Evolutionary conservation across 164 flowering plant species (phyloP).

Genomic region (Tetrastigma voinierianum): DNA sequence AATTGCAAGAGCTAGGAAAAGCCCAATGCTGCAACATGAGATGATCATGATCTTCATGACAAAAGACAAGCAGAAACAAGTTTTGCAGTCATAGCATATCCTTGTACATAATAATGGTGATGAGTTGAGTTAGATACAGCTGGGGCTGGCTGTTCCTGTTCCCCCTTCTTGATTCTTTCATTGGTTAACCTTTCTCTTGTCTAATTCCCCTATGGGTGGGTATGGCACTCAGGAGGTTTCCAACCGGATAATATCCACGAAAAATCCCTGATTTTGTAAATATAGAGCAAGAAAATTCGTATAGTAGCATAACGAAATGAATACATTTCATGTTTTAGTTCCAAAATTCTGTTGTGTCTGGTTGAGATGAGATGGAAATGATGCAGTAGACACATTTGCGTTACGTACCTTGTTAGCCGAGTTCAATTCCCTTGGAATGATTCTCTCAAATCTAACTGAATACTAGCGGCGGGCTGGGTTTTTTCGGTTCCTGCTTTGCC

Average conservation of each 20-base stretch:
- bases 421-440: too few relatives aligned
- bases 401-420: too few relatives aligned
- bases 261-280: not conserved
- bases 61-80: slow-evolving; percentile 9
- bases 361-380: too few relatives aligned
- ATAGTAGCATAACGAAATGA: not conserved
- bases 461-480: too few relatives aligned
- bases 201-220: not conserved
- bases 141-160: not conserved
- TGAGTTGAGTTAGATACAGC: not conserved
- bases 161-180: slow-evolving; percentile 5
- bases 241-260: too few relatives aligned
- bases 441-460: too few relatives aligned
- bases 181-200: not conserved
- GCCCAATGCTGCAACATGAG: slow-evolving; percentile 79
- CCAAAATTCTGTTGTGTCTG: too few relatives aligned
- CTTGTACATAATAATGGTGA: slow-evolving; percentile 25
- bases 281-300: not conserved
- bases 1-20: slow-evolving; percentile 36
- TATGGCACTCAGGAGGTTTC: not conserved
- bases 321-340: not conserved
- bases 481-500: too few relatives aligned
- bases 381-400: too few relatives aligned
- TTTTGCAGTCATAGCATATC: slow-evolving; percentile 19
- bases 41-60: slow-evolving; percentile 23